A percentile compares a stretch with the other conserved stretches of the same genome.
phyloP scores from a whole-genome alignment of 2,329 filamentous ascomycete genomes.

The Aspergillus phoenicis region DNA sequence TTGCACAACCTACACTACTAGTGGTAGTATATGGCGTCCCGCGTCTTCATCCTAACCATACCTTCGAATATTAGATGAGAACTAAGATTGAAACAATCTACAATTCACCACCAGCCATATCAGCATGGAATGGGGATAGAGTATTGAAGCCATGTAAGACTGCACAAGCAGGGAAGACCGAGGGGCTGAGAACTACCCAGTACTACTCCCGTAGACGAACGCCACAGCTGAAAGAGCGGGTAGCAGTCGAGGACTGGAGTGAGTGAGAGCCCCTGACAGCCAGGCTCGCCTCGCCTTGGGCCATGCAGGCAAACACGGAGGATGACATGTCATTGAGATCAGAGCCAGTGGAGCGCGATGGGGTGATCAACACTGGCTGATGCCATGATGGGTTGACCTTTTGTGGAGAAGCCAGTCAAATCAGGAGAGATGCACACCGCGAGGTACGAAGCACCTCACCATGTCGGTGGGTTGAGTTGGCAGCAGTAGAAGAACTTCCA shows the following conservation, averaged over 20 bases:
- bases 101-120: too few relatives aligned
- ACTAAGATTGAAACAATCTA: too few relatives aligned
- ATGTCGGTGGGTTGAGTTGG: background rate
- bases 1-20: too few relatives aligned
- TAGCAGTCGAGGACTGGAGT: background rate
- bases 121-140: too few relatives aligned
- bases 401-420: background rate
- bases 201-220: background rate
- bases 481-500: background rate
- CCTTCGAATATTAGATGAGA: too few relatives aligned
- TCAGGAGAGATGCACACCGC: background rate
- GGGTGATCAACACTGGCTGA: constrained; percentile 9
- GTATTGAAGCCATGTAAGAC: too few relatives aligned
- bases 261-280: background rate
- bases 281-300: background rate
- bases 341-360: background rate
- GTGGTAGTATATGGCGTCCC: too few relatives aligned
- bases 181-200: background rate
- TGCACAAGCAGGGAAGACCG: background rate
- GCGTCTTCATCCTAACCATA: too few relatives aligned
- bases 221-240: background rate
- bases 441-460: background rate
- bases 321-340: constrained; percentile 10
- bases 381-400: background rate
- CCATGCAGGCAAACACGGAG: constrained; percentile 5